Base-by-base conservation (phyloP, 495 filamentous ascomycete species). In the Friedmanniomyces endolithicus region DNA sequence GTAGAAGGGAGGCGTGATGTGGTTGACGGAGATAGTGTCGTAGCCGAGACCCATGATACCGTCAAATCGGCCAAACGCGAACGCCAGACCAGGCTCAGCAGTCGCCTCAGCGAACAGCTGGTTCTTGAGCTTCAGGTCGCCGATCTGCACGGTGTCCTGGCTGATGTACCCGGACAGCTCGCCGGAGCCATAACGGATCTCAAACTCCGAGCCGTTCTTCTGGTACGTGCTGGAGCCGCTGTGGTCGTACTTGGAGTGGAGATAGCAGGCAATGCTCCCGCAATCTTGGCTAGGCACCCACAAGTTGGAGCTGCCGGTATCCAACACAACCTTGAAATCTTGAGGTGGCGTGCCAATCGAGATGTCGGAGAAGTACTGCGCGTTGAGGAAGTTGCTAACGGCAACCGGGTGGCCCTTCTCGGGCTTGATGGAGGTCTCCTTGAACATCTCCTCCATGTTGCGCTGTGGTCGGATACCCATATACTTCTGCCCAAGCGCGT, bases 301-400 rank as follows among this genome's bases (percentile, higher is more conserved):
- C 52, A 99, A 78, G 75, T 99, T 99, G 60, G 94, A 99, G 76
- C 90, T 96, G 58, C 94, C 94, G 24, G 94, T 99, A 67, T 99
- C 94, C 52, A 99, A 82, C 56, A 99, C 85, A 58, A 99, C 94
- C 77, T 99, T 99, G 81, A 99, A 99, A 50, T 72, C 73, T 72
- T 99, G 94, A 24, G 92, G 82, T 45, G 94, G 94, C 23, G 83
- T 90, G 63, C 94, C 94, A 64, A 99, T 79, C 55, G 82, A 75
- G 68, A 99, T 94, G 66, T 95, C 88, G 54, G 92, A 94, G 82
- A 94, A 99, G 75, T 99, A 99, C 72, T 99, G 94, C 53, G 94
- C 94, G 64, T 99, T 99, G 72, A 99, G 74, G 75, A 96, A 99
- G 77, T 99, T 99, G 67, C 82, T 86, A 59, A 99, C 83, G 48